Evolutionary conservation across 805 yeast species (phyloP).

Genomic region (Tetrapisispora fleetii): DNA sequence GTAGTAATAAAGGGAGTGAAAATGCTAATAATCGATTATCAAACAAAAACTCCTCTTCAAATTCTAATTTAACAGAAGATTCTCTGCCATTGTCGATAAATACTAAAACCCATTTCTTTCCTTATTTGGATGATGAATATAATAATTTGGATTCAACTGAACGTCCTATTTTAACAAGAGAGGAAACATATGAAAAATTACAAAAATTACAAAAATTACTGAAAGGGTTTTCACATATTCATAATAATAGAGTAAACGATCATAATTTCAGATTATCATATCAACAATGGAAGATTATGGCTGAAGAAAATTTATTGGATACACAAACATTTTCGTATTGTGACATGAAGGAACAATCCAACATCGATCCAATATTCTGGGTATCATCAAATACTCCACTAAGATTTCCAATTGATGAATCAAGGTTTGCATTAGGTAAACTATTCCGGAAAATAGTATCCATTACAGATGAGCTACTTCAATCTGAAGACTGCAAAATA

Average conservation of each 20-base stretch:
- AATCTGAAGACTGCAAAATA: not conserved
- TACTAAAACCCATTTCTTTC: not conserved
- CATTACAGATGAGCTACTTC: not conserved
- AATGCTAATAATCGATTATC: not conserved
- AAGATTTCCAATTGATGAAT: conserved; percentile 57
- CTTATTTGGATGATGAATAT: not conserved
- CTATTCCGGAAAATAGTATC: conserved; percentile 10
- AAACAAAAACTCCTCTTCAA: not conserved
- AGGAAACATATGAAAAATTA: conserved; percentile 3
- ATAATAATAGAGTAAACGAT: conserved; percentile 11
- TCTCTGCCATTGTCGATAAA: not conserved
- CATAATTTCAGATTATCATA: conserved; percentile 14
- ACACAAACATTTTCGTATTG: not conserved
- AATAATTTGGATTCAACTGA: not conserved
- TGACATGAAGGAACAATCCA: conserved; percentile 8
- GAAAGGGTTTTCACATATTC: conserved; percentile 13
- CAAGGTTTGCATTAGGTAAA: conserved; percentile 45
- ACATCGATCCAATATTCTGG: conserved; percentile 40
- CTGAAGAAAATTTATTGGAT: conserved; percentile 5
- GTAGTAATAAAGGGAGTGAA: not conserved
- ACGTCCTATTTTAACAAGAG: not conserved
- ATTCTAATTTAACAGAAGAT: not conserved
- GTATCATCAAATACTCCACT: conserved; percentile 57
- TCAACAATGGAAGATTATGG: conserved; percentile 18
- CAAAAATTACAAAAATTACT: conserved; percentile 9